Base-by-base conservation (phyloP, 2,329 filamentous ascomycete species). In the Aspergillus uvarum region DNA sequence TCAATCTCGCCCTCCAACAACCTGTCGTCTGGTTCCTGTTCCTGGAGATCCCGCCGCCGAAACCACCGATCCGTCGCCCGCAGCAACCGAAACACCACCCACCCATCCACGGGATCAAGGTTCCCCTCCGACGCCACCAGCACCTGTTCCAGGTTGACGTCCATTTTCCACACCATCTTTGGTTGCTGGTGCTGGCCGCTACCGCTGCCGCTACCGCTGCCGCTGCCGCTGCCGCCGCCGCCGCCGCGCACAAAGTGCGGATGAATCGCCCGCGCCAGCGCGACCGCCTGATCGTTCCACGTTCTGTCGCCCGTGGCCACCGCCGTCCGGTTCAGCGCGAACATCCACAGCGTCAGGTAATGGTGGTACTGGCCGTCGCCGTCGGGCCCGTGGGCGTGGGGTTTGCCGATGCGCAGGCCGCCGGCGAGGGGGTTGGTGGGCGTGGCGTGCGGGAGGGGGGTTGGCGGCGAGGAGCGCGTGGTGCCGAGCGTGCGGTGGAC, bases 321-420 rank as follows among this genome's bases (percentile, higher is more conserved):
- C 0, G 81, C 76, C 47, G 85, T 73, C 1, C 85, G 76, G 66
- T 85, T 85, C 4, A 87, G 75, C 2, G 84, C 83, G 67, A 86
- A 86, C 83, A 87, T 86, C 85, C 85, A 87, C 5, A 86, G 67
- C 0, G 83, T 86, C 21, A 87, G 74, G 63, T 87, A 87, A 65
- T 87, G 85, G 64, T 86, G 83, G 61, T 87, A 87, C 68, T 87
- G 85, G 2, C 85, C 84, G 68, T 87, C 85, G 7, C 79, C 76
- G 55, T 87, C 83, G 1, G 74, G 67, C 0, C 84, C 84, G 0
- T 62, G 57, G 12, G 75, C 82, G 2, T 80, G 74, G 12, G 77
- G 62, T 68, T 87, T 87, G 26, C 85, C 85, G 60, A 87, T 87
- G 0, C 85, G 77, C 42, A 87, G 70, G 0, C 85, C 85, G 2